Conservation (phyloP, 2,329 filamentous ascomycete genomes). For the Neospermospora avenae region DNA sequence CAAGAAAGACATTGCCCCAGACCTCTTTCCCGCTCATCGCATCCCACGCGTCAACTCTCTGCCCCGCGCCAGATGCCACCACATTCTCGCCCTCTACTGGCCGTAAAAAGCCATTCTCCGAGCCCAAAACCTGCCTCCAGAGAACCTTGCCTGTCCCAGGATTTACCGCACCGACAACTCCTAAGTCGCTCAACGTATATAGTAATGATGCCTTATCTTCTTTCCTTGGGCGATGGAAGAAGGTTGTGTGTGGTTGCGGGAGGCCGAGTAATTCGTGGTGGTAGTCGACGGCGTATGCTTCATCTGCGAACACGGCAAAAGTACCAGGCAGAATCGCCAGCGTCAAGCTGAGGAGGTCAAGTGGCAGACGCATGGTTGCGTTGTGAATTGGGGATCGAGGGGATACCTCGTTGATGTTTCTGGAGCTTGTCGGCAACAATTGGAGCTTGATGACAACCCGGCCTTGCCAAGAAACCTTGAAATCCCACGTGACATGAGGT, state of each 20-base stretch:
- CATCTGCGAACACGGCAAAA: slow-evolving; percentile 76
- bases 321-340: slow-evolving; percentile 31
- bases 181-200: slow-evolving; percentile 84
- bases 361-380: slow-evolving; percentile 31
- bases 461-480: not conserved
- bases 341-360: slow-evolving; percentile 30
- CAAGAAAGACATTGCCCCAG: slow-evolving; percentile 66
- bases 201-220: slow-evolving; percentile 84
- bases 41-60: slow-evolving; percentile 75
- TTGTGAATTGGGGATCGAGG: not conserved
- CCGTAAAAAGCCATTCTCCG: slow-evolving; percentile 50
- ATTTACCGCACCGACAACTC: slow-evolving; percentile 82
- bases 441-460: slow-evolving; percentile 6
- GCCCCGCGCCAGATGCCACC: slow-evolving; percentile 69
- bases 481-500: not conserved
- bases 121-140: slow-evolving; percentile 76
- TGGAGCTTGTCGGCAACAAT: not conserved
- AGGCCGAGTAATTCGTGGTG: slow-evolving; percentile 86
- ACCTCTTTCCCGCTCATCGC: slow-evolving; percentile 74
- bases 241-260: slow-evolving; percentile 78
- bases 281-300: slow-evolving; percentile 89
- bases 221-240: slow-evolving; percentile 85
- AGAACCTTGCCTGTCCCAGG: slow-evolving; percentile 79
- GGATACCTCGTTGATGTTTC: slow-evolving; percentile 4
- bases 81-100: slow-evolving; percentile 77